A percentile compares a stretch with the other conserved stretches of the same genome.
Conservation (phyloP, 2,329 filamentous ascomycete genomes). For the Aspergillus aculeatinus region DNA sequence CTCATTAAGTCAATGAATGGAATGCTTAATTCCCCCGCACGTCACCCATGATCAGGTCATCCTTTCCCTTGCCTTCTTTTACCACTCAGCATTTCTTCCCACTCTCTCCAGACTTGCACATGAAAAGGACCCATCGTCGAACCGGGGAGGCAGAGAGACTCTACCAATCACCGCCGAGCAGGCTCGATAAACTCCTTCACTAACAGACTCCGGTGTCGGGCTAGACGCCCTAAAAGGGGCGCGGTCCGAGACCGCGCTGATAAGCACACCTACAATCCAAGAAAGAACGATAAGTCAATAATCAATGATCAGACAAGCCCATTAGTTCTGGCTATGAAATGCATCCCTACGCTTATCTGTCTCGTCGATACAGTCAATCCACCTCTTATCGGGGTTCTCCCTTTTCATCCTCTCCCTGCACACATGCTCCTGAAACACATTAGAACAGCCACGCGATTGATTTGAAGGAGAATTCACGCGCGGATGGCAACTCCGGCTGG, state of each 20-base stretch:
- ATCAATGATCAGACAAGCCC: too few relatives aligned
- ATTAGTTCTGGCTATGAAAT: too few relatives aligned
- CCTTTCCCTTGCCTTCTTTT: neutral
- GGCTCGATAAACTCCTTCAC: slow-evolving; percentile 3
- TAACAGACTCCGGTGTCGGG: slow-evolving; percentile 5
- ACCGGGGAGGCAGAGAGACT: neutral
- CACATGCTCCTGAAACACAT: too few relatives aligned
- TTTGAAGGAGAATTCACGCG: too few relatives aligned
- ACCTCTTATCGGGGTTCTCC: too few relatives aligned
- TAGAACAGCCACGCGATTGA: too few relatives aligned
- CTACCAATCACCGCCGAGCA: neutral
- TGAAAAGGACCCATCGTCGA: neutral
- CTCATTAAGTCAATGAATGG: too few relatives aligned
- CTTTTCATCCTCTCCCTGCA: too few relatives aligned
- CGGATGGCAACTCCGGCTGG: too few relatives aligned
- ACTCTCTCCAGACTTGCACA: neutral
- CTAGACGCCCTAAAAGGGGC: neutral
- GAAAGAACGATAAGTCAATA: too few relatives aligned
- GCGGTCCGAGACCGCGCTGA: slow-evolving; percentile 10
- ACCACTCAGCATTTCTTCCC: neutral
- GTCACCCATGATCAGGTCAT: neutral
- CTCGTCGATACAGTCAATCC: too few relatives aligned
- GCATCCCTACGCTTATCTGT: too few relatives aligned
- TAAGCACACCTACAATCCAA: neutral
- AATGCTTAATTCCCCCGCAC: neutral